phyloP scores from a whole-genome alignment of 305 asterid genomes.

The Caryopteris hybrid region DNA sequence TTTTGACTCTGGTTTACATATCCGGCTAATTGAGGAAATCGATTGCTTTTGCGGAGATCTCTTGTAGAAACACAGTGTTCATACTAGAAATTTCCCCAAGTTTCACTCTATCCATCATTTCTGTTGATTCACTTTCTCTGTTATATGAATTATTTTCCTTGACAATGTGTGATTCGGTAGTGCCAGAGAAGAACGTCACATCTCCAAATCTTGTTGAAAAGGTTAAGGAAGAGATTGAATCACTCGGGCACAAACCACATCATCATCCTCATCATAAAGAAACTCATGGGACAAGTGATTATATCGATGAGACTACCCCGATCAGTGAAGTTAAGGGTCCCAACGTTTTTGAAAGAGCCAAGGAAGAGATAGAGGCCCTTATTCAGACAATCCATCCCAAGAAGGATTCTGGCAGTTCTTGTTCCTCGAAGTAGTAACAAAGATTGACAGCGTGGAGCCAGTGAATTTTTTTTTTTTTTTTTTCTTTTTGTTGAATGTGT shows the following conservation, averaged over 20 bases:
- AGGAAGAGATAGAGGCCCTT: constrained; percentile 73
- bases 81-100: no score
- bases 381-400: constrained; percentile 44
- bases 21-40: no score
- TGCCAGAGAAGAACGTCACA: constrained; percentile 33
- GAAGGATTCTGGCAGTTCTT: constrained; percentile 25
- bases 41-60: no score
- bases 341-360: constrained; percentile 64
- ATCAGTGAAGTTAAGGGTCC: constrained; percentile 51
- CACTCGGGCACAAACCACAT: constrained; percentile 28
- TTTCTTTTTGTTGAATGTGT: neutral
- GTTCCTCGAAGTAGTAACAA: constrained; percentile 22
- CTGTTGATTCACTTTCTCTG: no score
- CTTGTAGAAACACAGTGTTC: no score
- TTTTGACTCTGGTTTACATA: no score
- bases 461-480: neutral
- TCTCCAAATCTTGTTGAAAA: constrained; percentile 21
- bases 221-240: constrained; percentile 32
- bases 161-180: constrained; percentile 10
- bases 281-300: constrained; percentile 64
- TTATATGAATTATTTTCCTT: neutral
- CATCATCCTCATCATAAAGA: constrained; percentile 49
- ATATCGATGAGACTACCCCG: constrained; percentile 48
- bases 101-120: no score
- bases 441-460: constrained; percentile 17